These are phyloP conservation scores for Lumnitzera racemosa DNA, from an alignment of 345 rosid genomes.

Conservation along the genomic window DNA sequence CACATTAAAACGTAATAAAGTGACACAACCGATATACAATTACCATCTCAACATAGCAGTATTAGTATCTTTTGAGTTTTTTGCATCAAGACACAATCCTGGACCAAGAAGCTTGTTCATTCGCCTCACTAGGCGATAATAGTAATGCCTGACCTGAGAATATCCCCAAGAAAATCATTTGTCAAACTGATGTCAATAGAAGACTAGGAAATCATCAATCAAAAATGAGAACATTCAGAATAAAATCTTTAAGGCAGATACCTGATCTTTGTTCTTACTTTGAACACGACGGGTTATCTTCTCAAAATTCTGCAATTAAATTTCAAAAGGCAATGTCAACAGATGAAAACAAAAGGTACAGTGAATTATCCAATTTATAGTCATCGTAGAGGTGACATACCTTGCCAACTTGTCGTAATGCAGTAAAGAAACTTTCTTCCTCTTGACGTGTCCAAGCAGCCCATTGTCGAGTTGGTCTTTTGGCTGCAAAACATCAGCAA, in stretches of 20 bases:
- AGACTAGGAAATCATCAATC: conserved; percentile 2
- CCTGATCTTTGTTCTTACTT: conserved; percentile 99
- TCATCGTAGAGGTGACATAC: conserved; percentile 25
- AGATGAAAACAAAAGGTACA: neutral
- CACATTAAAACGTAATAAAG: neutral
- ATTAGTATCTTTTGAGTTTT: conserved; percentile 96
- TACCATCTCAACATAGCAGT: conserved; percentile 99
- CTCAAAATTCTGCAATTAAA: conserved; percentile 75
- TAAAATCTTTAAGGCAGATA: conserved; percentile 18
- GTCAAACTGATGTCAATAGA: too few relatives aligned
- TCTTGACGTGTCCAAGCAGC: conserved; percentile 99
- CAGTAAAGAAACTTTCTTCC: conserved; percentile 95
- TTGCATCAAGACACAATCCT: conserved; percentile 83
- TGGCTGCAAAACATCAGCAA: conserved; percentile 33
- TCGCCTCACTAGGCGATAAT: conserved; percentile 93
- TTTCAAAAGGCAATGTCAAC: neutral
- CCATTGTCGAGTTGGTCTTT: conserved; percentile 92
- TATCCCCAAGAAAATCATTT: neutral
- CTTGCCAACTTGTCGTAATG: conserved; percentile 99
- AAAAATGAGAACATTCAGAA: conserved; percentile 2
- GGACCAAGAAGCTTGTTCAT: conserved; percentile 99
- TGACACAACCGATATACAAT: neutral
- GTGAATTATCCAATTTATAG: neutral
- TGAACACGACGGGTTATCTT: conserved; percentile 92
- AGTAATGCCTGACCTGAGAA: conserved; percentile 96